Base-by-base conservation (phyloP, 352 stramenopile genomes). In the Globisporangium polare region DNA sequence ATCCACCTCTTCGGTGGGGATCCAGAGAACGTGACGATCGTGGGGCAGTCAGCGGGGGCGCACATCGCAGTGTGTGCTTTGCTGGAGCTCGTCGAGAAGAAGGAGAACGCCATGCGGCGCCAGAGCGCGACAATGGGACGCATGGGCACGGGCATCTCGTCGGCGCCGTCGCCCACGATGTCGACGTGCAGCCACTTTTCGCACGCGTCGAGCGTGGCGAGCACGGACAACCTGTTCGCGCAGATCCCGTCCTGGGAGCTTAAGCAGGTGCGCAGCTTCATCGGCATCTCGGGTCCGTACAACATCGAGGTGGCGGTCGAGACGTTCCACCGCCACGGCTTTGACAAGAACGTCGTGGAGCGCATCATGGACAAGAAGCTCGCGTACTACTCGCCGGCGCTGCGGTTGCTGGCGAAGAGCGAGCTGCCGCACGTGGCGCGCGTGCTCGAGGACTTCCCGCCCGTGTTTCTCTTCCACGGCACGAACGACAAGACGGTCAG, bases 41-140 rank as follows among this genome's bases (percentile, higher is more conserved):
- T 96, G 8, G 90, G 92, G 1, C 92, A 98, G 71, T 94, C 78
- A 17, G 92, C 92, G 3, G 92, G 92, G 2, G 92, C 90, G 1
- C 92, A 98, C 69, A 81, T 98, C 20, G 77, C 80, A 10, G 72
- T 87, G 43, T 90, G 80, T 24, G 72, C 86, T 3, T 58, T 98
- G 18, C 65, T 96, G 5, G 77, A 86, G 50, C 89, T 89, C 62
- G 75, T 90, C 4, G 81, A 89, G 67, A 83, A 75, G 35, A 77
- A 73, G 50, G 63, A 67, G 29, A 71, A 49, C 12, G 65, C 46
- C 24, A 42, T 60, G 55, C 17, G 33, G 22, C 27, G 41, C 56
- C 27, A 39, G 58, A 49, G 33, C 33, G 27, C 6, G 35, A 46
- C 49, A 50, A 63, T 39, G 39, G 63, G 60, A 27, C 22, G 53